Percentiles rank a stretch among this genome's conserved stretches.
Evolutionary conservation across 1,284 basidiomycete species (phyloP).

Genomic region (Cutaneotrichosporon sp.): DNA sequence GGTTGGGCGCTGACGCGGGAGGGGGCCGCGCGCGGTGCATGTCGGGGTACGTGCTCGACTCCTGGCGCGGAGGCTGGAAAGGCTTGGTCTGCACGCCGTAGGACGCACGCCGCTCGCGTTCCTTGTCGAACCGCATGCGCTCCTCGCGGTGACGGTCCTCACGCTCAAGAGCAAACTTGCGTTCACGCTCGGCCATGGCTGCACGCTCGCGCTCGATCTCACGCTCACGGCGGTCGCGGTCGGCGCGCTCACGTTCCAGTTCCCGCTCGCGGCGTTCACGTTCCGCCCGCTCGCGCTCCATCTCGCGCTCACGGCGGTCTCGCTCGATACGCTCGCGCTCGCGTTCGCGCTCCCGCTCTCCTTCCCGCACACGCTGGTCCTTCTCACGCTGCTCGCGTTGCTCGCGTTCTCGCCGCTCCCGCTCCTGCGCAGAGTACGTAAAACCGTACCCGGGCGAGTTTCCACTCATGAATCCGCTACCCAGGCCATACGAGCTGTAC

Average conservation of each 20-base stretch:
- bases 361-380: constrained; percentile 6
- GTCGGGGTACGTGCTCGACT: constrained; percentile 16
- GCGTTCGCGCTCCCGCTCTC: not conserved
- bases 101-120: constrained; percentile 7
- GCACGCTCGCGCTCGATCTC: constrained; percentile 14
- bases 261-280: constrained; percentile 9
- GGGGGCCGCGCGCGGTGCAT: constrained; percentile 12
- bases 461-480: constrained; percentile 11
- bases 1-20: not conserved
- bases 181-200: constrained; percentile 7
- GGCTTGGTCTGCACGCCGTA: constrained; percentile 20
- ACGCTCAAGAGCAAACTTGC: constrained; percentile 5
- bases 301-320: constrained; percentile 10
- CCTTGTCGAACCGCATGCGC: constrained; percentile 10
- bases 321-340: constrained; percentile 11
- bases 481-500: constrained; percentile 16
- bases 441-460: constrained; percentile 6
- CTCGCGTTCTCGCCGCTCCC: constrained; percentile 10
- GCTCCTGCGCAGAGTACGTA: constrained; percentile 7
- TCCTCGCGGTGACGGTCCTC: constrained; percentile 12
- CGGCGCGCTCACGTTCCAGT: constrained; percentile 1
- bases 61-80: constrained; percentile 20
- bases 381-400: constrained; percentile 9
- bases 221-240: constrained; percentile 6
- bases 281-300: constrained; percentile 2